A percentile compares a stretch with the other conserved stretches of the same genome.
phyloP scores from a whole-genome alignment of 305 asterid species.

The Withania somnifera region DNA sequence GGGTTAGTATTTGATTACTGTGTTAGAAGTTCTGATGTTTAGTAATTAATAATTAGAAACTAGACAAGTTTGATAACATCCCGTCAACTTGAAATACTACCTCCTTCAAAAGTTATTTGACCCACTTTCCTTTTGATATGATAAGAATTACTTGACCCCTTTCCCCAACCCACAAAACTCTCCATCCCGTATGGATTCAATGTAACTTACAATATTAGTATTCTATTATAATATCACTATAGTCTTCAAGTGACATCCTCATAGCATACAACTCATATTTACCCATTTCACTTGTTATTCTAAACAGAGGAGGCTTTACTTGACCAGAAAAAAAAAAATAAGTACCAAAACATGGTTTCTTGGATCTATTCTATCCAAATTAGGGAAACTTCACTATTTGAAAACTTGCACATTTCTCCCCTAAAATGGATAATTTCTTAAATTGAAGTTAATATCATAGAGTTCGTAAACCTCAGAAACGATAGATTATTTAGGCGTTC shows the following conservation, averaged over 20 bases:
- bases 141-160: background rate
- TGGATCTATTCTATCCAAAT: background rate
- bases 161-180: background rate
- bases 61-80: background rate
- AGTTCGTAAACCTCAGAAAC: background rate
- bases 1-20: background rate
- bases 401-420: background rate
- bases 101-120: background rate
- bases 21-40: background rate
- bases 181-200: background rate
- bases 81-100: background rate
- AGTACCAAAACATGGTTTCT: background rate
- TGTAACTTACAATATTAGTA: background rate
- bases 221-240: background rate
- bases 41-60: background rate
- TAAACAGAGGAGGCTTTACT: background rate
- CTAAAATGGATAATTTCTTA: background rate
- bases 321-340: background rate
- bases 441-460: background rate
- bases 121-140: background rate
- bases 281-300: background rate
- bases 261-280: background rate
- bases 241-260: background rate
- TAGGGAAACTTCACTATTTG: background rate
- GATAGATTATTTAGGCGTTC: background rate